Conservation (phyloP, 495 filamentous ascomycete genomes). For the Penicillium alfredii region DNA sequence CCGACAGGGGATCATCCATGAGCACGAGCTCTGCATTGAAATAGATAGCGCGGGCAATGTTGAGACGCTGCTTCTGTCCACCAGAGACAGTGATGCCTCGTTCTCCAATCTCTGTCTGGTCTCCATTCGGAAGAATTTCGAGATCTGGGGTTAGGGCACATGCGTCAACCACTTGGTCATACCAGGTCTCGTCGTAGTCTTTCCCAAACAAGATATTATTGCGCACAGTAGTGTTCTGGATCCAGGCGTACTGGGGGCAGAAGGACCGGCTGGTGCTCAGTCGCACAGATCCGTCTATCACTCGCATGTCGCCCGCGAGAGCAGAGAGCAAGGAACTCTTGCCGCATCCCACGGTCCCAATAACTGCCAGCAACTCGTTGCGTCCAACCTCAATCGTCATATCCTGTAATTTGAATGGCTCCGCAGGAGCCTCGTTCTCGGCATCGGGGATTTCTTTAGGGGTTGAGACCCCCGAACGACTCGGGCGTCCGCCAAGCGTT, state of each 20-base stretch:
- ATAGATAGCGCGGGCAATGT: conserved; percentile 80
- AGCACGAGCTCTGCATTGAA: conserved; percentile 75
- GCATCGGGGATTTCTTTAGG: conserved; percentile 24
- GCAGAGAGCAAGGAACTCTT: conserved; percentile 90
- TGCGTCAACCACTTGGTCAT: conserved; percentile 50
- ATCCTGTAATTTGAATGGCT: conserved; percentile 76
- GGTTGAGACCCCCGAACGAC: conserved; percentile 18
- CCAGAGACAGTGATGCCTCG: conserved; percentile 62
- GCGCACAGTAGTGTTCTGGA: conserved; percentile 80
- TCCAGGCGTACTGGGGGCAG: conserved; percentile 96
- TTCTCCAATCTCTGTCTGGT: conserved; percentile 55
- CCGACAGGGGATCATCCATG: conserved; percentile 80
- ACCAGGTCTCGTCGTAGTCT: conserved; percentile 47
- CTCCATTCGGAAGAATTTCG: conserved; percentile 48
- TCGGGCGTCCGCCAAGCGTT: conserved; percentile 21
- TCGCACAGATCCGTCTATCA: conserved; percentile 63
- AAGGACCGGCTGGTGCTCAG: conserved; percentile 77
- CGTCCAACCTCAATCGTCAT: conserved; percentile 68
- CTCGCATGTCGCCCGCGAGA: conserved; percentile 89
- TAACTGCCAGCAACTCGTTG: conserved; percentile 83
- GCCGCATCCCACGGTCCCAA: conserved; percentile 85
- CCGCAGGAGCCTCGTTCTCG: conserved; percentile 50
- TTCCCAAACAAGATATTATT: conserved; percentile 92
- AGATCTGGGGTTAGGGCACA: conserved; percentile 55
- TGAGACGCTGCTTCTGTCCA: conserved; percentile 61